phyloP scores from a whole-genome alignment of 2,329 filamentous ascomycete genomes.

The Pleoardoris graminearum region DNA sequence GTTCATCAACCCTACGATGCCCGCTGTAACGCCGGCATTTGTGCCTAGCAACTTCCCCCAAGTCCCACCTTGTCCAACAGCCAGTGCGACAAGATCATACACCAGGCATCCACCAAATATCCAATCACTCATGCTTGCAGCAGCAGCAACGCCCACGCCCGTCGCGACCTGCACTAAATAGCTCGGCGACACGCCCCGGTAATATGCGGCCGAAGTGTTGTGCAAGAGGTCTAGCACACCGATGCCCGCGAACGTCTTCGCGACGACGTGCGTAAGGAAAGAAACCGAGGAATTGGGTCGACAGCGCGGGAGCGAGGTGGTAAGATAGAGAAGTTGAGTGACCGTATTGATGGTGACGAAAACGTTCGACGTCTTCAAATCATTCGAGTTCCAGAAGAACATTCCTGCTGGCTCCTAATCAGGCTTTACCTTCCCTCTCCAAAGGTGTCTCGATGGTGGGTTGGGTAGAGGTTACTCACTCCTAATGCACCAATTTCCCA shows the following conservation, averaged over 20 bases:
- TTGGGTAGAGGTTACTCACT: too few relatives aligned
- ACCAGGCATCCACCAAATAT: conserved; percentile 63
- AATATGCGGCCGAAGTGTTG: conserved; percentile 62
- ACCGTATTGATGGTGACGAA: conserved; percentile 61
- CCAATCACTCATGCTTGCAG: conserved; percentile 59
- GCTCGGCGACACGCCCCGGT: conserved; percentile 53
- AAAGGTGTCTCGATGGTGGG: too few relatives aligned
- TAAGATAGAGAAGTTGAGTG: conserved; percentile 59
- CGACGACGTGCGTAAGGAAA: conserved; percentile 61
- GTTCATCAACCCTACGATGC: conserved; percentile 58
- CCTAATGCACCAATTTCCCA: conserved; percentile 64
- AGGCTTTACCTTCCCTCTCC: neutral
- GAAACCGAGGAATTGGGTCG: conserved; percentile 55
- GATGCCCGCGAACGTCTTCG: conserved; percentile 64
- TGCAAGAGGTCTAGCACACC: conserved; percentile 63
- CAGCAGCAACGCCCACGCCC: conserved; percentile 56
- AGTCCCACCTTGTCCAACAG: conserved; percentile 55
- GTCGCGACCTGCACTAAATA: conserved; percentile 56
- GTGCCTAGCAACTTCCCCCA: conserved; percentile 58
- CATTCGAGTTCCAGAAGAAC: conserved; percentile 63
- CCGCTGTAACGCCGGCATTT: conserved; percentile 58
- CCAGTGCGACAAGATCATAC: conserved; percentile 60
- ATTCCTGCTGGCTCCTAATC: conserved; percentile 57
- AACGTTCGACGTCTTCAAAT: conserved; percentile 56
- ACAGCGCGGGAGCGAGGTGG: conserved; percentile 54